Evolutionary conservation across 2,329 filamentous ascomycete species (phyloP).

Genomic region (Phoma sp.): DNA sequence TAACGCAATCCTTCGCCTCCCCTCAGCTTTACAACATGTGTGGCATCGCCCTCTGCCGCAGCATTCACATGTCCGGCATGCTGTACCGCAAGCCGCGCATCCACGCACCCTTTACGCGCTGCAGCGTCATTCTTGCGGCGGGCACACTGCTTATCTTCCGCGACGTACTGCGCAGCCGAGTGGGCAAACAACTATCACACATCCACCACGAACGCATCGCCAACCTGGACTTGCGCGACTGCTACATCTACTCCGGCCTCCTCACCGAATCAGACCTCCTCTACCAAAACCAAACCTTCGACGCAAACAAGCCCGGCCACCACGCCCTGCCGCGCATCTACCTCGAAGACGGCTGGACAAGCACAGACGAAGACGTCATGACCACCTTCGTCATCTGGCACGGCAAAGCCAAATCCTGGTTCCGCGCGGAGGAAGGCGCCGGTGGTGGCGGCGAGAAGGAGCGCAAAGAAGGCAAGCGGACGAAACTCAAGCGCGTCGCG

Average conservation of each 20-base stretch:
- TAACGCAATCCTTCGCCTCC: conserved; percentile 68
- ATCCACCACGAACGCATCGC: conserved; percentile 69
- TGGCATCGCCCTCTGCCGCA: conserved; percentile 67
- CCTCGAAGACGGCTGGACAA: conserved; percentile 67
- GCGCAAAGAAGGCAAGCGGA: conserved; percentile 51
- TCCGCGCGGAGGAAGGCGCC: conserved; percentile 51
- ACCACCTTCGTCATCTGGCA: conserved; percentile 74
- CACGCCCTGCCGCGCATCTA: conserved; percentile 67
- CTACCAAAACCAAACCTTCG: conserved; percentile 70
- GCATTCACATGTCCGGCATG: conserved; percentile 66
- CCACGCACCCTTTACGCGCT: conserved; percentile 67
- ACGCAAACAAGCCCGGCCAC: conserved; percentile 67
- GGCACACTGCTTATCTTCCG: conserved; percentile 70
- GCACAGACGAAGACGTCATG: conserved; percentile 69
- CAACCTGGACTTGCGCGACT: conserved; percentile 66
- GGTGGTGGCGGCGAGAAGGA: conserved; percentile 39
- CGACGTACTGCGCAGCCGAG: conserved; percentile 62
- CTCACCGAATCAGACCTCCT: conserved; percentile 69
- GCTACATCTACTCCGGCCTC: conserved; percentile 71
- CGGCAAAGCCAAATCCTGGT: conserved; percentile 64
- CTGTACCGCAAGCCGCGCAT: conserved; percentile 70
- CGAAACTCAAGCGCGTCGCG: conserved; percentile 66
- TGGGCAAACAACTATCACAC: conserved; percentile 64
- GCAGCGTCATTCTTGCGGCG: conserved; percentile 66
- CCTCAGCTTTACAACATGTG: conserved; percentile 73